phyloP scores from a whole-genome alignment of 2,329 filamentous ascomycete genomes.

The Ramularia endophylla region DNA sequence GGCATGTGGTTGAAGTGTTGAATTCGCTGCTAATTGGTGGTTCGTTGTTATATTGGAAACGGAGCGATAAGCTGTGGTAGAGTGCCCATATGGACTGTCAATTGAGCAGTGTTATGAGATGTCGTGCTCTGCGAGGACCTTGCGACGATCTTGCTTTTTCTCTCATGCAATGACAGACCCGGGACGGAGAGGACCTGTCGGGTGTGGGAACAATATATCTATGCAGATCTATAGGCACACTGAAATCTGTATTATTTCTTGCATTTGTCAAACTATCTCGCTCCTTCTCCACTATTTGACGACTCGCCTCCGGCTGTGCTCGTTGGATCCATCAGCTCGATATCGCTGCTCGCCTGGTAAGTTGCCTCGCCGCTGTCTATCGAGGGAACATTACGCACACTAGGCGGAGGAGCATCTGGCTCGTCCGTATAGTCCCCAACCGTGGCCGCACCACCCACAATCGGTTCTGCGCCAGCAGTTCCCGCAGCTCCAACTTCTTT shows the following conservation, averaged over 20 bases:
- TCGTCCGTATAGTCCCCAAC: slow-evolving; percentile 25
- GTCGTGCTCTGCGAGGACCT: too few relatives aligned
- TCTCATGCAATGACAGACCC: too few relatives aligned
- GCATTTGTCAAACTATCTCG: too few relatives aligned
- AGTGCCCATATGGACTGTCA: too few relatives aligned
- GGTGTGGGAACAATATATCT: too few relatives aligned
- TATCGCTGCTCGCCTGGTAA: slow-evolving; percentile 2
- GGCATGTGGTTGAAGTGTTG: slow-evolving; percentile 26
- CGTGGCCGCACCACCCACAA: slow-evolving; percentile 8
- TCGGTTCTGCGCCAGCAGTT: slow-evolving; percentile 16
- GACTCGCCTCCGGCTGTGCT: too few relatives aligned
- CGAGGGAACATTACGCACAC: slow-evolving; percentile 5
- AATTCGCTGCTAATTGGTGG: slow-evolving; percentile 26
- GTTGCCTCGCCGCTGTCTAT: slow-evolving; percentile 1
- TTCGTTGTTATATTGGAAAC: slow-evolving; percentile 26
- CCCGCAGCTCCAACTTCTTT: slow-evolving; percentile 25
- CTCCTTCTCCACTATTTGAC: too few relatives aligned
- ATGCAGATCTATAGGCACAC: too few relatives aligned
- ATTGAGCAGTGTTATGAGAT: too few relatives aligned
- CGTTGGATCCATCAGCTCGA: slow-evolving; percentile 3
- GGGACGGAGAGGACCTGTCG: too few relatives aligned
- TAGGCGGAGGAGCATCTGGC: slow-evolving; percentile 26
- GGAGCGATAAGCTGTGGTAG: slow-evolving; percentile 18
- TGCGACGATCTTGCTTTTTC: too few relatives aligned
- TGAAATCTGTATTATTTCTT: too few relatives aligned